Conservation (phyloP, 805 yeast species). For the Wickerhamomyces hampshirensis region DNA sequence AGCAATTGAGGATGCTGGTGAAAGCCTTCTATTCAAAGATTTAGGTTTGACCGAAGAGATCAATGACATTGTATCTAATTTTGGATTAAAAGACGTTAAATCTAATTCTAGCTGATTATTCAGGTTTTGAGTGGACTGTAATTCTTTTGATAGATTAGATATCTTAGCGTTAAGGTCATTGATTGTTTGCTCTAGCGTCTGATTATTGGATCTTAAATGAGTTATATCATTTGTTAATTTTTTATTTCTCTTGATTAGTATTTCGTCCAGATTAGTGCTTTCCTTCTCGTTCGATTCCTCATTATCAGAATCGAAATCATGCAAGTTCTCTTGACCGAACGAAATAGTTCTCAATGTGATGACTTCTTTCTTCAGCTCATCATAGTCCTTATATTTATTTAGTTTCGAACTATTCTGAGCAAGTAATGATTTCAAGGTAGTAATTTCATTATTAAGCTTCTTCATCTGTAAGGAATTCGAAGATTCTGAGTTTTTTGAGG, state of each 20-base stretch:
- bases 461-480: constrained; percentile 12
- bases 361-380: constrained; percentile 73
- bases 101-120: constrained; percentile 73
- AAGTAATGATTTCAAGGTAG: constrained; percentile 42
- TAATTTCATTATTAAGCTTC: constrained; percentile 30
- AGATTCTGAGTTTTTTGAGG: constrained; percentile 25
- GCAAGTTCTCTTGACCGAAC: constrained; percentile 64
- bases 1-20: constrained; percentile 50
- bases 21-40: constrained; percentile 33
- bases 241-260: constrained; percentile 66
- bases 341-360: constrained; percentile 68
- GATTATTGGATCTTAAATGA: constrained; percentile 55
- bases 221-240: constrained; percentile 68
- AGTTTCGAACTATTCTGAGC: constrained; percentile 45
- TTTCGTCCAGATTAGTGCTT: constrained; percentile 41
- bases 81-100: constrained; percentile 49
- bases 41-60: constrained; percentile 45
- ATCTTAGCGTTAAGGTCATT: constrained; percentile 35
- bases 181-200: constrained; percentile 38
- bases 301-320: constrained; percentile 29
- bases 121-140: constrained; percentile 37
- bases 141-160: constrained; percentile 29
- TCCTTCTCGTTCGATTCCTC: constrained; percentile 24
- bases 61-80: constrained; percentile 54
- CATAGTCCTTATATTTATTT: constrained; percentile 60